Base-by-base conservation (phyloP, 2,329 filamentous ascomycete genomes). In the Penicillium sp. region DNA sequence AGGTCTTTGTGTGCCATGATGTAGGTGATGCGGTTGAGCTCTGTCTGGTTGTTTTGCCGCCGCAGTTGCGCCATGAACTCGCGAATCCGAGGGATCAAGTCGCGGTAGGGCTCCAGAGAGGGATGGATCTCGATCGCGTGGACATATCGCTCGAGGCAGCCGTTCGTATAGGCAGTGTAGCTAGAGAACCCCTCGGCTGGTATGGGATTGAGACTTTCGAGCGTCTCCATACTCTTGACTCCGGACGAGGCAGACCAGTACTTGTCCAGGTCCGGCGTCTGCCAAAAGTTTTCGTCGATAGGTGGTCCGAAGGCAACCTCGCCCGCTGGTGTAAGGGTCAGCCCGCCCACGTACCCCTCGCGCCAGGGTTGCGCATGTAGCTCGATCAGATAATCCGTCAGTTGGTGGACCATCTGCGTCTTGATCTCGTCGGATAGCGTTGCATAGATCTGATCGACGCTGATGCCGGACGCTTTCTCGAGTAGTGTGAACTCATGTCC, bases 1-100 rank as follows among this genome's bases (percentile, higher is more conserved):
- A 75, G 46, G 57, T 76, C 73, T 54, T 71, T 73, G 57, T 77
- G 75, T 7, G 73, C 69, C 1, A 76, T 64, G 5, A 68, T 48
- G 22, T 65, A 53, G 14, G 40, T 48, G 3, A 57, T 57, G 4
- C 57, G 50, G 54, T 73, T 64, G 1, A 71, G 60, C 38, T 60
- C 41, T 7, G 35, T 37, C 46, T 49, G 41, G 33, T 40, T 38
- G 8, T 41, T 31, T 31, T 40, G 22, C 31, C n/a, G 17, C 50
- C 11, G 42, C 7, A 22, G 48, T 60, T 28, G 48, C 26, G 10
- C n/a, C 16, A 42, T 28, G 26, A 75, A 70, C 3, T 59, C 57
- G 31, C 58, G 19, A 5, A 75, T 63, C 1, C 67, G 68, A 2
- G 70, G 68, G 10, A 71, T 30, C 7, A 68, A 22, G 22, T 22